A percentile compares a stretch with the other conserved stretches of the same genome.
These are phyloP conservation scores for Cordyceps fumosorosea DNA, from an alignment of 2,329 filamentous ascomycete species.

Conservation along the genomic window DNA sequence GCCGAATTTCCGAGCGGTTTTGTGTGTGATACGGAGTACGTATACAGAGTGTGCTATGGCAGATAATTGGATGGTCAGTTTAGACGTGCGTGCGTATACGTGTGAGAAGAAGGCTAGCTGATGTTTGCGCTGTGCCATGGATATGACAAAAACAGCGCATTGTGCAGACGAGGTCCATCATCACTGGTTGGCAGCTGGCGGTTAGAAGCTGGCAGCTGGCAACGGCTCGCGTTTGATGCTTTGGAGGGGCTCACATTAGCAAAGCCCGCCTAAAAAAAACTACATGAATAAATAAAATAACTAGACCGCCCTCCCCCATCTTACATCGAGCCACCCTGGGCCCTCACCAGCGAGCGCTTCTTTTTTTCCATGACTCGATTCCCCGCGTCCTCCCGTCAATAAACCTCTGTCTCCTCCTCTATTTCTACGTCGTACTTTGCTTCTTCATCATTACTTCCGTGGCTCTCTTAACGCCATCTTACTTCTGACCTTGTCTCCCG, in stretches of 20 bases:
- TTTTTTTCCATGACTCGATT: slow-evolving; percentile 8
- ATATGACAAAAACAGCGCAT: background rate
- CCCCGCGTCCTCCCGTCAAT: background rate
- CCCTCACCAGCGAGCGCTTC: slow-evolving; percentile 6
- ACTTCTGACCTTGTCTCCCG: background rate
- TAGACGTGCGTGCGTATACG: background rate
- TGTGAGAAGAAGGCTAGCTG: background rate
- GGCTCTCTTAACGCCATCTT: background rate
- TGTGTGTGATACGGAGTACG: background rate
- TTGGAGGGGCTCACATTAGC: slow-evolving; percentile 3
- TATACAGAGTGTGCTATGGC: background rate
- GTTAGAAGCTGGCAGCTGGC: slow-evolving; percentile 1
- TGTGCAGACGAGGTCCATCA: slow-evolving; percentile 1
- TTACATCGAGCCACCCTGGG: background rate
- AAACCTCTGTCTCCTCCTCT: background rate
- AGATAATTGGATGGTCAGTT: background rate
- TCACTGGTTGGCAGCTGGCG: background rate
- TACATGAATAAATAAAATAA: background rate
- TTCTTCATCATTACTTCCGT: background rate
- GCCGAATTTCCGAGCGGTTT: slow-evolving; percentile 2
- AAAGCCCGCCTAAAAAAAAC: background rate
- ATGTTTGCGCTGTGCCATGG: background rate
- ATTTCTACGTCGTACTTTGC: background rate
- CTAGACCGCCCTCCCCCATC: slow-evolving; percentile 7
- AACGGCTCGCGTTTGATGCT: background rate